A percentile compares a stretch with the other conserved stretches of the same genome.
phyloP scores from a whole-genome alignment of 306 rosid species.

The Vicia faba region DNA sequence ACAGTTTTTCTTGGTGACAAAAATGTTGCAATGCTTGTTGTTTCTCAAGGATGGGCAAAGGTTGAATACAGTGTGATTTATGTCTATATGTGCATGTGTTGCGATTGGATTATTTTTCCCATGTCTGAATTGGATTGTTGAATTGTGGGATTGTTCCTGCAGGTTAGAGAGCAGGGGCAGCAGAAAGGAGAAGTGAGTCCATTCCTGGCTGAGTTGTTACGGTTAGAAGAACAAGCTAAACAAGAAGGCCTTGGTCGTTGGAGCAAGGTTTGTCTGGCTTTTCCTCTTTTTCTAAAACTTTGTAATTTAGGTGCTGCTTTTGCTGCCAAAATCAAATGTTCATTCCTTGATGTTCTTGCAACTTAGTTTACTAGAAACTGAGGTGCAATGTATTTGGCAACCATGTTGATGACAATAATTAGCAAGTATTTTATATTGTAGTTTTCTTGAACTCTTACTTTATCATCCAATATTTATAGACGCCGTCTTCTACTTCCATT shows the following conservation, averaged over 20 bases:
- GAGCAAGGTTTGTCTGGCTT: conserved; percentile 71
- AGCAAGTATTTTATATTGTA: background rate
- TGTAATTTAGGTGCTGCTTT: conserved; percentile 18
- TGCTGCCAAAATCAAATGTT: conserved; percentile 7
- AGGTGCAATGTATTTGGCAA: background rate
- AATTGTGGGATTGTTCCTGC: conserved; percentile 40
- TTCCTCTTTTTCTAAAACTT: background rate
- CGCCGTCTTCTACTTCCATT: conserved; percentile 13
- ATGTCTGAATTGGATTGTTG: conserved; percentile 17
- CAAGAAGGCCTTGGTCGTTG: conserved; percentile 91
- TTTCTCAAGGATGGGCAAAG: conserved; percentile 96
- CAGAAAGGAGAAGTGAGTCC: conserved; percentile 95
- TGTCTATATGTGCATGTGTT: background rate
- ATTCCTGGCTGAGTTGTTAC: conserved; percentile 69
- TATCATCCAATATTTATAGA: conserved; percentile 22
- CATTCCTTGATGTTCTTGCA: background rate
- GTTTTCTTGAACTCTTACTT: background rate
- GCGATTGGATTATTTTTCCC: background rate
- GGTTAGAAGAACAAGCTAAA: conserved; percentile 86
- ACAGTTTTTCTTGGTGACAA: conserved; percentile 84
- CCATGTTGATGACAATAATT: conserved; percentile 8
- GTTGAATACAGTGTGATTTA: conserved; percentile 42
- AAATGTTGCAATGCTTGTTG: conserved; percentile 76
- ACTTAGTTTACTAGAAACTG: conserved; percentile 30
- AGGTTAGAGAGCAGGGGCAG: conserved; percentile 90